A percentile compares a stretch with the other conserved stretches of the same genome.
phyloP scores from a whole-genome alignment of 1,284 basidiomycete genomes.

The Pyrrhoderma lamaoense region DNA sequence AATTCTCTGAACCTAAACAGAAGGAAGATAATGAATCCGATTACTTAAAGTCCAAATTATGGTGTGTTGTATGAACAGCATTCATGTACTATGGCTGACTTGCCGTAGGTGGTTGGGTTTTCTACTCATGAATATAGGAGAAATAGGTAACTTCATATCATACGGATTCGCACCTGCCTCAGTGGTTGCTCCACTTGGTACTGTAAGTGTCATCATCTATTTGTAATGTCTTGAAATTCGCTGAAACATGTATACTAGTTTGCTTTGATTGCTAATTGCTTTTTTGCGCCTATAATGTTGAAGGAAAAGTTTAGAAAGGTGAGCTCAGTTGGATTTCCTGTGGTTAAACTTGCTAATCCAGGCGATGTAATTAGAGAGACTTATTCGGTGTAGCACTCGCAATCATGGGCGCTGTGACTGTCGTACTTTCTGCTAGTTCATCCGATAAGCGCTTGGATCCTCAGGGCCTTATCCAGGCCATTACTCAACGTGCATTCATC shows the following conservation, averaged over 20 bases:
- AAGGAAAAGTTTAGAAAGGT: constrained; percentile 71
- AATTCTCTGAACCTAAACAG: constrained; percentile 31
- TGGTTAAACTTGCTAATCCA: constrained; percentile 12
- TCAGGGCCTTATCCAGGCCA: constrained; percentile 60
- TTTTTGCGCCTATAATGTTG: constrained; percentile 88
- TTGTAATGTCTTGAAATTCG: constrained; percentile 9
- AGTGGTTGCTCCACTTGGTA: constrained; percentile 92
- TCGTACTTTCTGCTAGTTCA: constrained; percentile 78
- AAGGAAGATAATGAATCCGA: constrained; percentile 39
- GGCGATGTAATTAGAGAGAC: constrained; percentile 47
- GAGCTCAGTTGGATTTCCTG: constrained; percentile 12
- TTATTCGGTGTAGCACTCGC: constrained; percentile 83
- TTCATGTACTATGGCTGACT: constrained; percentile 1
- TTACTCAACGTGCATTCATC: constrained; percentile 66
- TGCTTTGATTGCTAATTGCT: constrained; percentile 89
- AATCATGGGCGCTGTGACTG: constrained; percentile 80
- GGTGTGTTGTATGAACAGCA: constrained; percentile 35
- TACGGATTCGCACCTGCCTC: constrained; percentile 89
- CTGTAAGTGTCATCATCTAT: constrained; percentile 42
- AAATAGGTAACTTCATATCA: constrained; percentile 86
- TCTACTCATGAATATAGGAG: constrained; percentile 84
- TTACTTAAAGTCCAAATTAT: constrained; percentile 80
- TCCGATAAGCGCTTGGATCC: constrained; percentile 67
- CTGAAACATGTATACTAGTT: constrained; percentile 40
- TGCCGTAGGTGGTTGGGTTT: constrained; percentile 82